phyloP scores from a whole-genome alignment of 208 protist genomes.

The Entamoeba dispar region DNA sequence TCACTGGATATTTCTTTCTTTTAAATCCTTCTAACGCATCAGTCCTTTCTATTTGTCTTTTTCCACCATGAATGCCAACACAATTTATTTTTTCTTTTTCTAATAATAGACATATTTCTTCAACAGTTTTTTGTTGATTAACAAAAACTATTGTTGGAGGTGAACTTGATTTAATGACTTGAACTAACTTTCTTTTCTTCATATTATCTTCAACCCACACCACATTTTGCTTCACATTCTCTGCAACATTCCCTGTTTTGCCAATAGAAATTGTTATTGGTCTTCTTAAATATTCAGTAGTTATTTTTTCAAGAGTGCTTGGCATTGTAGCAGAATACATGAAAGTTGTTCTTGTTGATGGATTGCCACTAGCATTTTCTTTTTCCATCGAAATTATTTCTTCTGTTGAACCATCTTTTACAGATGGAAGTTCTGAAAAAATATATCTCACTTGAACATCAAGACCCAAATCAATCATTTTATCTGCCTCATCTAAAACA shows the following conservation, averaged over 20 bases:
- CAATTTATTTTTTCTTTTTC: not conserved
- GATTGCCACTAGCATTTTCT: not conserved
- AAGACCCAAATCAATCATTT: conserved; percentile 47
- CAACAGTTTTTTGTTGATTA: not conserved
- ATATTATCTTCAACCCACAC: not conserved
- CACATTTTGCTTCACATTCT: not conserved
- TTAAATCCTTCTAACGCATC: not conserved
- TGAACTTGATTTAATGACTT: too few species aligned
- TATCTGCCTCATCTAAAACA: conserved; percentile 31
- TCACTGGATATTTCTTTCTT: not conserved
- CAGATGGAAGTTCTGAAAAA: conserved; percentile 16
- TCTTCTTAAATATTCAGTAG: not conserved
- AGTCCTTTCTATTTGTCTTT: not conserved
- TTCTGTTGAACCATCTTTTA: conserved; percentile 9
- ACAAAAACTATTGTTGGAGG: not conserved
- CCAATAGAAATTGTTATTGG: not conserved
- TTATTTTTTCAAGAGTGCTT: not conserved
- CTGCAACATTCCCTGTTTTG: not conserved
- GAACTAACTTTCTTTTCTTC: not conserved
- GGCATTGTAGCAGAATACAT: not conserved
- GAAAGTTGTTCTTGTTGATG: not conserved
- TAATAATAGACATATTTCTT: not conserved
- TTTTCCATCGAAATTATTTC: not conserved
- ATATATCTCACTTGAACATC: conserved; percentile 38
- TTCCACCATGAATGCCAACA: not conserved